Evolutionary conservation across 257 asterid genomes (phyloP).

Genomic region (Ilex aquifolium): DNA sequence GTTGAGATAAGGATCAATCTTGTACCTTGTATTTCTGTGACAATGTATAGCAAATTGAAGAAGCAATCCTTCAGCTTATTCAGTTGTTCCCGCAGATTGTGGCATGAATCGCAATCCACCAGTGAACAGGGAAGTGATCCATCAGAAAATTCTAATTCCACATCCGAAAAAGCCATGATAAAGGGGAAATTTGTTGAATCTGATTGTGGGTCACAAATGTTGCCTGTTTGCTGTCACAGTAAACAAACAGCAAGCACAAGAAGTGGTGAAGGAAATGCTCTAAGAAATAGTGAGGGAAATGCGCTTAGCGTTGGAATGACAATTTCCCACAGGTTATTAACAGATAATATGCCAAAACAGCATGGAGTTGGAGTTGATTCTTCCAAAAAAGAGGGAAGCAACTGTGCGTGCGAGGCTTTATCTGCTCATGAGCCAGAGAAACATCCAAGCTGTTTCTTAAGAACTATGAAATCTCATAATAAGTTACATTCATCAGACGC

Average conservation of each 20-base stretch:
- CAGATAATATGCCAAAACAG: conserved; percentile 9
- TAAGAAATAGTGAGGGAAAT: conserved; percentile 57
- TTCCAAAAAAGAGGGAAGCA: conserved; percentile 16
- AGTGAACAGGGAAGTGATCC: conserved; percentile 40
- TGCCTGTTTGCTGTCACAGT: conserved; percentile 47
- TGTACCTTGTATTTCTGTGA: conserved; percentile 15
- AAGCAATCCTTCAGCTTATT: conserved; percentile 45
- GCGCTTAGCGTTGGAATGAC: conserved; percentile 38
- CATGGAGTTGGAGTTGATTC: conserved; percentile 17
- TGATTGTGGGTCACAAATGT: conserved; percentile 46
- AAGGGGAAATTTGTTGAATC: conserved; percentile 48
- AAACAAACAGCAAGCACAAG: conserved; percentile 42
- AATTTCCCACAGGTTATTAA: conserved; percentile 21
- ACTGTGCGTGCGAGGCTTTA: conserved; percentile 20
- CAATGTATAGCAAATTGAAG: conserved; percentile 27
- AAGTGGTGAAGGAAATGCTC: conserved; percentile 56
- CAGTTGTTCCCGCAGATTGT: conserved; percentile 56
- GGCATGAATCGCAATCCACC: conserved; percentile 34
- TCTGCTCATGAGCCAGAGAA: conserved; percentile 22
- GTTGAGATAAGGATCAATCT: conserved; percentile 70
- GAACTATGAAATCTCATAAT: conserved; percentile 18
- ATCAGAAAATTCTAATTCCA: conserved; percentile 33
- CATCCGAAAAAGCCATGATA: conserved; percentile 30
- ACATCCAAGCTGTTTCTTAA: conserved; percentile 31
- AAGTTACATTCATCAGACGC: conserved; percentile 13